Percentiles rank a stretch among this genome's conserved stretches.
phyloP scores from a whole-genome alignment of 805 yeast species.

The Suhomyces prunicola region DNA sequence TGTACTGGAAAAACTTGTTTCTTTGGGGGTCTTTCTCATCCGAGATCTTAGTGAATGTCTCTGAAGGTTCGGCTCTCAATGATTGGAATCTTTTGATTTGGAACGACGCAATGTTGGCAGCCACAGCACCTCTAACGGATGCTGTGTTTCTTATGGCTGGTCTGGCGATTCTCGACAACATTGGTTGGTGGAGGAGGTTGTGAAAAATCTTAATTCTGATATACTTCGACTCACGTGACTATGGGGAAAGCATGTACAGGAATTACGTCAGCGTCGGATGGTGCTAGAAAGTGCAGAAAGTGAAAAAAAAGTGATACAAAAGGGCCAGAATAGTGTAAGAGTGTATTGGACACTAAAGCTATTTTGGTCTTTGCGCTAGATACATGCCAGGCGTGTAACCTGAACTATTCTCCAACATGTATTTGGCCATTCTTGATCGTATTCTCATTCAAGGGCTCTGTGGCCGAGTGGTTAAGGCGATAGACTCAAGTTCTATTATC shows the following conservation, averaged over 20 bases:
- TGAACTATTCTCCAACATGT: no score
- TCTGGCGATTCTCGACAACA: conserved; percentile 9
- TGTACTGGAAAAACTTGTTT: conserved; percentile 73
- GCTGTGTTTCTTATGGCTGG: background rate
- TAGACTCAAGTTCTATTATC: no score
- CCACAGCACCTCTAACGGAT: background rate
- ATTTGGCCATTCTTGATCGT: no score
- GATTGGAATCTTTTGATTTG: conserved; percentile 1
- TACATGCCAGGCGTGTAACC: no score
- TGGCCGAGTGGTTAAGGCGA: no score
- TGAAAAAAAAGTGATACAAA: no score
- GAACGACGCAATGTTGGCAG: background rate
- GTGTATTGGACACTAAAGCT: no score
- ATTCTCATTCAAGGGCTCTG: no score
- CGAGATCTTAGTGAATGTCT: conserved; percentile 51
- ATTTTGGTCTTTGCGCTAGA: no score
- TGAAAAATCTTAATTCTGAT: background rate
- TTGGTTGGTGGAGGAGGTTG: background rate
- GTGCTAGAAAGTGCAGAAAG: no score
- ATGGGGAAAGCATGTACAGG: background rate
- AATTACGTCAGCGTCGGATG: background rate
- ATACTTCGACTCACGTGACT: background rate
- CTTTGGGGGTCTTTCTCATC: conserved; percentile 67
- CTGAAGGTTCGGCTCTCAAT: conserved; percentile 23
- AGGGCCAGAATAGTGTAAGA: no score